Conservation (phyloP, 306 rosid genomes). For the Castanea crenata region DNA sequence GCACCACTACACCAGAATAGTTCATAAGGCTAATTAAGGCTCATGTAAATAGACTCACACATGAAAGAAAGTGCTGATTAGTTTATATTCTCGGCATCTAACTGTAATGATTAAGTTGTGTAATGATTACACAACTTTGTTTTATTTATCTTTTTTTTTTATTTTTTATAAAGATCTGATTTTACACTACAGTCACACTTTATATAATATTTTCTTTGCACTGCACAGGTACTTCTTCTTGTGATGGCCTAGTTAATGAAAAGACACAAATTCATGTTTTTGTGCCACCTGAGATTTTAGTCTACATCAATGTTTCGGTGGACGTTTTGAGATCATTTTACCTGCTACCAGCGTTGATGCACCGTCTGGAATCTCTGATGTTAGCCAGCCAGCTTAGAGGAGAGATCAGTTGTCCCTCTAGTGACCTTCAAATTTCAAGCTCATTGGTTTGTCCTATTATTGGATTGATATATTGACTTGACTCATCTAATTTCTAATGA, state of each 20-base stretch:
- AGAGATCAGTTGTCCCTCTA: conserved; percentile 48
- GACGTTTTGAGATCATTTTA: conserved; percentile 66
- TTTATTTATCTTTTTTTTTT: no score
- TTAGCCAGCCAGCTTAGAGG: conserved; percentile 84
- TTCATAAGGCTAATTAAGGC: neutral
- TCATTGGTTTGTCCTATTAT: conserved; percentile 54
- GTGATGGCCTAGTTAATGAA: conserved; percentile 29
- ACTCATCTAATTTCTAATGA: conserved; percentile 2
- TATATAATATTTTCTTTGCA: conserved; percentile 18
- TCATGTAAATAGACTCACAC: neutral
- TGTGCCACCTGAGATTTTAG: conserved; percentile 89
- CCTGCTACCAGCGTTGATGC: conserved; percentile 81
- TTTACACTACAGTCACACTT: neutral
- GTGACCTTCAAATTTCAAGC: conserved; percentile 51
- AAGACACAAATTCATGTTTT: conserved; percentile 62
- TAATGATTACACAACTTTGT: neutral
- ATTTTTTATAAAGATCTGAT: neutral
- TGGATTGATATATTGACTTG: neutral
- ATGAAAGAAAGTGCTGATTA: neutral
- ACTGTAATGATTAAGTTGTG: neutral
- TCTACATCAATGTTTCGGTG: conserved; percentile 49
- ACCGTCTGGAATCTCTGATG: conserved; percentile 81
- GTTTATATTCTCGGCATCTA: neutral
- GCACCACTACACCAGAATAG: neutral
- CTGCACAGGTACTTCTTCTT: conserved; percentile 34